Base-by-base conservation (phyloP, 306 rosid genomes). In the Phaseolus lunatus region DNA sequence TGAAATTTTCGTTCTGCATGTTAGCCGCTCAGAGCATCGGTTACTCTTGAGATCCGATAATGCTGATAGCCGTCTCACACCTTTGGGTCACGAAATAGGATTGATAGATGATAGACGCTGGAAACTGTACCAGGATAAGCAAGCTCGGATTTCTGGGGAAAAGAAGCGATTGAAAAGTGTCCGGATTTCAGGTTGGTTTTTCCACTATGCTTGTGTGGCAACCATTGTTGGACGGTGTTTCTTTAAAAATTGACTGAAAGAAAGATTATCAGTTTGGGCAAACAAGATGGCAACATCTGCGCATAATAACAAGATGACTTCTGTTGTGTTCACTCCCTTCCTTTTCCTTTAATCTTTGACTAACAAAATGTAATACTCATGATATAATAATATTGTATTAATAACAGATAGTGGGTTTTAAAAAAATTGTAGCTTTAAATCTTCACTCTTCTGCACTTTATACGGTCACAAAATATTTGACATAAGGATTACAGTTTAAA, bases 11-110 rank as follows among this genome's bases (percentile, higher is more conserved):
- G 73, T 79, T 72, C 79, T 63, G 59, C 69, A 74, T 78, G 35
- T 50, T 83, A 93, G 98, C 89, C 98, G 97, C 84, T 95, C 98
- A 63, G 98, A 95, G 88, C 97, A 95, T 80, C 92, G 98, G 48
- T 80, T 95, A 81, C 97, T 95, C 66, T 91, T 95, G 74, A 89
- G 98, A 82, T 92, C 96, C 7, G 98, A 95, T 81, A 95, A 95
- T 76, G 98, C 98, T 37, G 98, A 95, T 82, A 92, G 96, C 78
- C 98, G 97, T 58, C 96, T 92, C 72, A 92, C 97, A 37, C 97
- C 97, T 63, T 84, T 95, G 90, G 97, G 95, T 11, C 93, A 53
- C 79, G 97, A 92, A 84, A 84, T 95, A 87, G 98, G 98, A 73
- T 85, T 95, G 77, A 95, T 95, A 83, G 91, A 90, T 84, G 97